These are phyloP conservation scores for Dactylella cylindrospora DNA, from an alignment of 2,329 filamentous ascomycete species.

Conservation along the genomic window DNA sequence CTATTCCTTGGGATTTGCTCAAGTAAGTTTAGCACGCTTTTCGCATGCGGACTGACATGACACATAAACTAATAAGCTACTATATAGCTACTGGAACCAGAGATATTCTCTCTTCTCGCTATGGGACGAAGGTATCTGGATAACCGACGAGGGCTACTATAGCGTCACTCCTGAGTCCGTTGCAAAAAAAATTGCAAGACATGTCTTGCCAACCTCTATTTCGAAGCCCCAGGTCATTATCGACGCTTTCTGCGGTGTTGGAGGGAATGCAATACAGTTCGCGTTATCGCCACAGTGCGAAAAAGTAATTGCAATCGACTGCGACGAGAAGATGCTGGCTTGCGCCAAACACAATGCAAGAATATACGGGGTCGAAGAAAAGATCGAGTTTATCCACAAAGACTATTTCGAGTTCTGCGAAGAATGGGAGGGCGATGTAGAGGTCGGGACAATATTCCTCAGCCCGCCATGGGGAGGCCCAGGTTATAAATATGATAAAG, in stretches of 20 bases:
- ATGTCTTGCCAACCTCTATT: slow-evolving; percentile 47
- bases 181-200: slow-evolving; percentile 69
- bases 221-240: slow-evolving; percentile 63
- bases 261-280: slow-evolving; percentile 94
- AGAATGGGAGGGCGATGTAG: slow-evolving; percentile 55
- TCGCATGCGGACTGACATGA: background rate
- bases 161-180: slow-evolving; percentile 93
- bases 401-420: slow-evolving; percentile 73
- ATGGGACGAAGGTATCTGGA: slow-evolving; percentile 83
- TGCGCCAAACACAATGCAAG: slow-evolving; percentile 92
- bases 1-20: slow-evolving; percentile 37
- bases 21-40: slow-evolving; percentile 9
- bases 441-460: slow-evolving; percentile 48
- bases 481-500: slow-evolving; percentile 63
- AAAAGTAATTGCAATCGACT: slow-evolving; percentile 84
- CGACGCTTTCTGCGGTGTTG: slow-evolving; percentile 87
- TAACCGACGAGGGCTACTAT: slow-evolving; percentile 96
- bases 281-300: slow-evolving; percentile 77
- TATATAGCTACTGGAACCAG: slow-evolving; percentile 79
- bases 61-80: background rate
- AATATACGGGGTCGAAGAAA: slow-evolving; percentile 74
- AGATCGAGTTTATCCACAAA: slow-evolving; percentile 81
- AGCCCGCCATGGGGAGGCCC: slow-evolving; percentile 75
- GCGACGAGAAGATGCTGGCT: slow-evolving; percentile 73
- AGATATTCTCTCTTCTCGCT: slow-evolving; percentile 81